A percentile compares a stretch with the other conserved stretches of the same genome.
Conservation (phyloP, 352 stramenopile genomes). For the Phytopythium oedochilum region DNA sequence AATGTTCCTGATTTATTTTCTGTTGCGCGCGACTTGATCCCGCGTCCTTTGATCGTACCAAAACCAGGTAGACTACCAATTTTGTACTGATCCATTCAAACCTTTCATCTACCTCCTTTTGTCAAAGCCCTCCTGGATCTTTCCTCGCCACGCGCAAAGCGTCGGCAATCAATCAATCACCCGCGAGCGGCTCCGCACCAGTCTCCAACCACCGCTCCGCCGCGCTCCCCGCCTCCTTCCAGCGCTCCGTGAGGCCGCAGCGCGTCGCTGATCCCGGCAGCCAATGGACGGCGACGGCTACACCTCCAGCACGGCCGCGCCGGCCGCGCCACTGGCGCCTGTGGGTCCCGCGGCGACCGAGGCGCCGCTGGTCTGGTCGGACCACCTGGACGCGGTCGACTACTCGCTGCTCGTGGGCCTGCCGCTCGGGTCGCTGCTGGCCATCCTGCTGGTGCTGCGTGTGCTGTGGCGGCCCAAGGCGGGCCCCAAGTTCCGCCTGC, state of each 20-base stretch:
- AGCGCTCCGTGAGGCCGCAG: neutral
- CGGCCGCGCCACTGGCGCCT: neutral
- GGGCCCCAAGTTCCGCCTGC: conserved; percentile 74
- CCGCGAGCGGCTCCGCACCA: neutral
- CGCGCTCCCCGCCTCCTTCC: neutral
- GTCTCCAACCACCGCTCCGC: neutral
- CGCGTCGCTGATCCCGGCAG: neutral
- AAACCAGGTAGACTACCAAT: neutral
- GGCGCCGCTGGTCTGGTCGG: conserved; percentile 45
- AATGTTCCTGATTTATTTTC: neutral
- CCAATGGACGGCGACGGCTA: conserved; percentile 3
- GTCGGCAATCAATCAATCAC: neutral
- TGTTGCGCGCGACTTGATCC: neutral
- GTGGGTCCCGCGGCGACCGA: conserved; percentile 6
- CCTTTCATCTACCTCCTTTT: neutral
- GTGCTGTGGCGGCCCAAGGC: conserved; percentile 69
- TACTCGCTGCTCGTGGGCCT: conserved; percentile 66
- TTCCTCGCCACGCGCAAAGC: neutral
- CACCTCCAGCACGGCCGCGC: neutral
- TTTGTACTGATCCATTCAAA: neutral
- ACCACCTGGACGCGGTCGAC: conserved; percentile 47
- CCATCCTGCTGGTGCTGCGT: conserved; percentile 55
- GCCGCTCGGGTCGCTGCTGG: conserved; percentile 51
- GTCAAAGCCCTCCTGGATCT: neutral
- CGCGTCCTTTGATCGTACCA: neutral